These are phyloP conservation scores for Theobroma grandiflorum DNA, from an alignment of 441 rosid genomes.

Conservation along the genomic window DNA sequence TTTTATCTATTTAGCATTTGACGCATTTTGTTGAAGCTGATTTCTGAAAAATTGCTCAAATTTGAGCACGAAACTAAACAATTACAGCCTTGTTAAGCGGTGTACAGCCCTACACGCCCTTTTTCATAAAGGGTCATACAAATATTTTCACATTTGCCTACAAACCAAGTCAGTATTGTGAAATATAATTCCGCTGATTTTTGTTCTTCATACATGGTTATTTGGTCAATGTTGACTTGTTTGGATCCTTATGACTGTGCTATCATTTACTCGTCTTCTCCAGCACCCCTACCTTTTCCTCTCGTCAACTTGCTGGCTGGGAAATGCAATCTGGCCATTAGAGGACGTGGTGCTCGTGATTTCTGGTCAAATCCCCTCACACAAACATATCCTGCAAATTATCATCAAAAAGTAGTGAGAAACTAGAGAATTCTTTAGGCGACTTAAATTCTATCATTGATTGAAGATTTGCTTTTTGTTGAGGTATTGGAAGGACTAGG, in stretches of 20 bases:
- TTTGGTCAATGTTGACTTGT: conserved; percentile 29
- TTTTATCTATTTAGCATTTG: background rate
- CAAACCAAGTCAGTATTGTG: conserved; percentile 31
- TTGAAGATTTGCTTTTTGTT: background rate
- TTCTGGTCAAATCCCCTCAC: conserved; percentile 59
- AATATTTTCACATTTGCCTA: conserved; percentile 23
- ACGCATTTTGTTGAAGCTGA: conserved; percentile 16
- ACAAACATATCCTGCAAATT: conserved; percentile 57
- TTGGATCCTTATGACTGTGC: conserved; percentile 5
- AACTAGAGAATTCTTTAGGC: conserved; percentile 4
- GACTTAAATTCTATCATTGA: conserved; percentile 1
- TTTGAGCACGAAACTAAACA: conserved; percentile 42
- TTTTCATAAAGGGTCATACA: conserved; percentile 33
- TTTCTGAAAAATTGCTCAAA: conserved; percentile 52
- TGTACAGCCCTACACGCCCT: conserved; percentile 38
- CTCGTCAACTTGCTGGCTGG: conserved; percentile 51
- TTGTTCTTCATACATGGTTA: conserved; percentile 31
- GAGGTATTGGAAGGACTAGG: conserved; percentile 18
- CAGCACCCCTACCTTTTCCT: conserved; percentile 38
- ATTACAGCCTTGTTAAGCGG: conserved; percentile 37
- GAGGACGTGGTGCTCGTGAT: conserved; percentile 56
- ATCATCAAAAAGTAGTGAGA: conserved; percentile 3
- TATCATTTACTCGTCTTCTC: conserved; percentile 31
- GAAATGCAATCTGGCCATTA: conserved; percentile 63
- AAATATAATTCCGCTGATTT: conserved; percentile 39